These are phyloP conservation scores for Zopfochytrium polystomum DNA, from an alignment of 371 early-diverging fungal genomes.

Conservation along the genomic window DNA sequence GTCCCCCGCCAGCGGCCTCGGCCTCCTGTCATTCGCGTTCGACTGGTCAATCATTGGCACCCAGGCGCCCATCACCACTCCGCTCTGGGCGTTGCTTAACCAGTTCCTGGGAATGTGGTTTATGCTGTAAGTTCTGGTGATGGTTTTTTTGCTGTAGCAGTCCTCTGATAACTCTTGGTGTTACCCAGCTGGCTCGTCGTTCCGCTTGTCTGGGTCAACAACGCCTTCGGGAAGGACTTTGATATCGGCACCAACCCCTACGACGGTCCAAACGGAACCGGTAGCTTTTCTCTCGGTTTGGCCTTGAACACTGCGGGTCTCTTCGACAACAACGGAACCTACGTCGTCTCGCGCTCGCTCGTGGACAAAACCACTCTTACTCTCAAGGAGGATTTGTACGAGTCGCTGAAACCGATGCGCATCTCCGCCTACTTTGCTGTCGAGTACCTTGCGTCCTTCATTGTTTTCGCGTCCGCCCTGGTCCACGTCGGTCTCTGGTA, in stretches of 20 bases:
- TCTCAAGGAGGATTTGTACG: slow-evolving; percentile 43
- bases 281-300: slow-evolving; percentile 15
- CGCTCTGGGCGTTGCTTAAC: slow-evolving; percentile 39
- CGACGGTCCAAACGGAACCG: slow-evolving; percentile 24
- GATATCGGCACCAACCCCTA: too few species aligned
- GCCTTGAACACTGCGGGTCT: slow-evolving; percentile 23
- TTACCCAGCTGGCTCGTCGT: slow-evolving; percentile 15
- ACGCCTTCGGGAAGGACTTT: too few species aligned
- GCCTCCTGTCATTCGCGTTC: slow-evolving; percentile 81
- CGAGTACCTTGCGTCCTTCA: too few species aligned
- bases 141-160: too few species aligned
- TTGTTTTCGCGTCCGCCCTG: slow-evolving; percentile 55
- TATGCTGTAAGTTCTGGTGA: too few species aligned
- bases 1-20: slow-evolving; percentile 63
- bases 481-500: background rate
- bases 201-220: too few species aligned
- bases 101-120: slow-evolving; percentile 19
- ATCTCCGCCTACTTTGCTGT: slow-evolving; percentile 70
- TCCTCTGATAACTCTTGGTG: too few species aligned
- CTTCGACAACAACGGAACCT: slow-evolving; percentile 13
- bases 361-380: slow-evolving; percentile 7
- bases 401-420: slow-evolving; percentile 65
- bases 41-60: slow-evolving; percentile 25
- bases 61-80: slow-evolving; percentile 28
- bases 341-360: slow-evolving; percentile 11